These are phyloP conservation scores for Phyllostachys edulis DNA, from an alignment of 176 grass and related monocot genomes.

Conservation along the genomic window DNA sequence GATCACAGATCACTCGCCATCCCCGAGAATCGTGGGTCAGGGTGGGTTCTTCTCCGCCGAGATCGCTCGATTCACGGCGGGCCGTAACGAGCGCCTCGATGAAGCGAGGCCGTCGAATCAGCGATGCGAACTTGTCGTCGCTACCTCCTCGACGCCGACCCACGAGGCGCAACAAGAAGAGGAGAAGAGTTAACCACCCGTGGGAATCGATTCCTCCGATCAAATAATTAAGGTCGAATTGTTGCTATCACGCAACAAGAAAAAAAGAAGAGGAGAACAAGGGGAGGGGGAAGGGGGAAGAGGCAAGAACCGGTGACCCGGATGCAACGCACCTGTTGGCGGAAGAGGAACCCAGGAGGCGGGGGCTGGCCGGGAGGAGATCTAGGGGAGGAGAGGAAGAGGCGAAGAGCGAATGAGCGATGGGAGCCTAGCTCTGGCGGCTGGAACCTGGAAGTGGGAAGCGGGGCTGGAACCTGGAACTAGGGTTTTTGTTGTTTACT, in stretches of 20 bases:
- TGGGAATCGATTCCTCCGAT: neutral
- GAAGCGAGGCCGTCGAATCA: constrained; percentile 63
- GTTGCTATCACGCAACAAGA: neutral
- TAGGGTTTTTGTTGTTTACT: too few species aligned
- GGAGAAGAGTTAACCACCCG: neutral
- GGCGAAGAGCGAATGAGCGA: too few species aligned
- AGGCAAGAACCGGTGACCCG: neutral
- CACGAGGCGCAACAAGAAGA: neutral
- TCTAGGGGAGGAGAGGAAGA: too few species aligned
- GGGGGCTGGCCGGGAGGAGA: too few species aligned
- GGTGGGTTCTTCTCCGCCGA: neutral
- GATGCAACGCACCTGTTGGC: neutral
- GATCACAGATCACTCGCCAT: neutral
- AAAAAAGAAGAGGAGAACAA: too few species aligned
- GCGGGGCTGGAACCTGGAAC: too few species aligned
- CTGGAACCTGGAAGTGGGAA: too few species aligned
- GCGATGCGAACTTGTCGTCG: constrained; percentile 40
- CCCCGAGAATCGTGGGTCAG: neutral
- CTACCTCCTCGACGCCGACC: neutral
- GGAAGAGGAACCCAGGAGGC: constrained; percentile 25
- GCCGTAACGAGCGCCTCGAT: constrained; percentile 56
- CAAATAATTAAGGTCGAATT: neutral
- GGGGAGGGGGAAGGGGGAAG: too few species aligned
- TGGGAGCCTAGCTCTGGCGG: too few species aligned
- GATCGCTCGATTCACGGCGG: constrained; percentile 27